A percentile compares a stretch with the other conserved stretches of the same genome.
Conservation (phyloP, 148 eudicot species). For the Cornus florida region DNA sequence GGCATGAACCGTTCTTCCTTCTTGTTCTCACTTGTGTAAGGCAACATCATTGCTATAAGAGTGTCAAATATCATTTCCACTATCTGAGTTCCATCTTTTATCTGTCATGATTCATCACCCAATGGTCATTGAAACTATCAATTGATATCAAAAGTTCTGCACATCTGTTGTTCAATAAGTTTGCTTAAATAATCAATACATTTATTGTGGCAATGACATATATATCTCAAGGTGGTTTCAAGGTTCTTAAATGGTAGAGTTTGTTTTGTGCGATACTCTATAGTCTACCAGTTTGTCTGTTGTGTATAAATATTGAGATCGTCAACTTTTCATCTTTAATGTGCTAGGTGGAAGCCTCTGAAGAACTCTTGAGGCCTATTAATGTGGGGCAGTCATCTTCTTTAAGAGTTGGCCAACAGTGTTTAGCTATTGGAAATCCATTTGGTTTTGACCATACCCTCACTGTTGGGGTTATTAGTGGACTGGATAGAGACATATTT, state of each 20-base stretch:
- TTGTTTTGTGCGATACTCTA: background rate
- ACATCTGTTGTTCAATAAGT: background rate
- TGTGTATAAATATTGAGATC: background rate
- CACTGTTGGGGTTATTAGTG: conserved; percentile 95
- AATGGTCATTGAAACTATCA: no score
- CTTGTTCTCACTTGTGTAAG: no score
- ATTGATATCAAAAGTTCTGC: background rate
- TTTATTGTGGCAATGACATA: no score
- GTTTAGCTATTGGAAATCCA: conserved; percentile 97
- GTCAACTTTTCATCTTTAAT: background rate
- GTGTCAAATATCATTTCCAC: no score
- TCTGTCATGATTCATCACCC: no score
- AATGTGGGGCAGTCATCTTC: conserved; percentile 79
- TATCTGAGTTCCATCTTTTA: no score
- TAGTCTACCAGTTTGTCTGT: background rate
- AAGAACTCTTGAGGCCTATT: conserved; percentile 76
- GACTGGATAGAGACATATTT: conserved; percentile 88
- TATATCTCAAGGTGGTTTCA: no score
- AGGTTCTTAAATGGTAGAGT: background rate
- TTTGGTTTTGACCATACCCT: conserved; percentile 99
- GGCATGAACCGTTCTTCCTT: no score
- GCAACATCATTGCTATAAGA: no score
- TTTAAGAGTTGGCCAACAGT: conserved; percentile 93
- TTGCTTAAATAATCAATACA: no score
- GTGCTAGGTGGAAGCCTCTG: conserved; percentile 78